These are phyloP conservation scores for Cercophora newfieldiana DNA, from an alignment of 495 filamentous ascomycete genomes.

Conservation along the genomic window DNA sequence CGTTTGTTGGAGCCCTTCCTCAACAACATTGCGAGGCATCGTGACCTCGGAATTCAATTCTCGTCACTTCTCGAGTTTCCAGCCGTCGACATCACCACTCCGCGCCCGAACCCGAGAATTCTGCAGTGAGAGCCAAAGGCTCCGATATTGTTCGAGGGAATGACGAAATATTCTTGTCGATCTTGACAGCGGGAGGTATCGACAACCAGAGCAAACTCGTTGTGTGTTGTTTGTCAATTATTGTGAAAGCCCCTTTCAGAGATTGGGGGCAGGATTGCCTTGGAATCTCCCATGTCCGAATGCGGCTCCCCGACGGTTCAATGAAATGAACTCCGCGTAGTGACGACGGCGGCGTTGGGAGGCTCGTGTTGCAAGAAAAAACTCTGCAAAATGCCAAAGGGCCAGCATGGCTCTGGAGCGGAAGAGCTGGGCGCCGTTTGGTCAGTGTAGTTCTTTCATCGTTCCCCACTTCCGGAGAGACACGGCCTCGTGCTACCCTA, in stretches of 20 bases:
- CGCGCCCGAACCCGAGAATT: neutral
- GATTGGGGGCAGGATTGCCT: neutral
- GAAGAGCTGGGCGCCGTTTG: no score
- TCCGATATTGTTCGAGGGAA: neutral
- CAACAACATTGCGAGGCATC: neutral
- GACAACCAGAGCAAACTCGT: neutral
- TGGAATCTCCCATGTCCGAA: neutral
- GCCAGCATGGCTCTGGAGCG: neutral
- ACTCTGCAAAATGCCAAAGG: neutral
- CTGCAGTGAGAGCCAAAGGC: neutral
- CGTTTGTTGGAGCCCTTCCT: neutral
- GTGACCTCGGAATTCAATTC: neutral
- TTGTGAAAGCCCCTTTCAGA: neutral
- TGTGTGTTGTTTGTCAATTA: neutral
- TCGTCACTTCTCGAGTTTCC: neutral
- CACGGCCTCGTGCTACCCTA: no score
- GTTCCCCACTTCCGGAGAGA: no score
- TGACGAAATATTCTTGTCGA: neutral
- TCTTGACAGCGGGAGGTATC: neutral
- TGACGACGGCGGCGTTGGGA: neutral
- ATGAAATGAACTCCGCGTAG: neutral
- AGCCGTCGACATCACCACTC: neutral
- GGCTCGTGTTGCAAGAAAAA: neutral
- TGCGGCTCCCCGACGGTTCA: neutral
- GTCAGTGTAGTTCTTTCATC: no score